These are phyloP conservation scores for Cornus kousa DNA, from an alignment of 148 eudicot species.

Conservation along the genomic window DNA sequence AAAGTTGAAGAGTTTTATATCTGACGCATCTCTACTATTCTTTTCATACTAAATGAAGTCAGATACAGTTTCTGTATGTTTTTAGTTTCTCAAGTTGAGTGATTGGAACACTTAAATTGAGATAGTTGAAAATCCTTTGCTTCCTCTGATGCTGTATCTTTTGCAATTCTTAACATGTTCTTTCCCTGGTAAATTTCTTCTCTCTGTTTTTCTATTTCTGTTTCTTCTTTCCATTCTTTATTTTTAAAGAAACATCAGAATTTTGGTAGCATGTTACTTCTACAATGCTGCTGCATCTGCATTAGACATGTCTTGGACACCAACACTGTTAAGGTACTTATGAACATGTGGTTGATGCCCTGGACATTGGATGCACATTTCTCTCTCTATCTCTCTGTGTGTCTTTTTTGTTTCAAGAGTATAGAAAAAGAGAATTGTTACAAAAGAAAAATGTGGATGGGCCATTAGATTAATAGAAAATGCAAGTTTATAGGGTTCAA, in stretches of 20 bases:
- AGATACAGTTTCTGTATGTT: not conserved
- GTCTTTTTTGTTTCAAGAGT: too few relatives aligned
- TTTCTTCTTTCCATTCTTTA: not conserved
- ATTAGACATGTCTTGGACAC: not conserved
- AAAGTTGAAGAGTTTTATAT: not conserved
- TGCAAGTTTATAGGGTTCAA: not conserved
- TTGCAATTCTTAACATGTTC: not conserved
- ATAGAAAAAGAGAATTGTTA: not conserved
- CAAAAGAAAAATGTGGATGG: not conserved
- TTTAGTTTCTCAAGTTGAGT: not conserved
- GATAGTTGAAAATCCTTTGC: not conserved
- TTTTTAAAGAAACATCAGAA: not conserved
- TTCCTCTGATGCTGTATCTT: not conserved
- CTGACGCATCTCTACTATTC: not conserved
- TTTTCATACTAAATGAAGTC: not conserved
- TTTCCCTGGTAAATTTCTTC: not conserved
- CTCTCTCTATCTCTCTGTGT: too few relatives aligned
- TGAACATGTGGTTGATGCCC: not conserved
- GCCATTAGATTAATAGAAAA: not conserved
- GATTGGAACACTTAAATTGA: not conserved
- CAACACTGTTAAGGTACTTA: not conserved
- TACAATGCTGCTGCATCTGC: not conserved
- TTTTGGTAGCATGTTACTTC: not conserved
- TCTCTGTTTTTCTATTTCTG: not conserved
- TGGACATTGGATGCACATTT: not conserved